A percentile compares a stretch with the other conserved stretches of the same genome.
These are phyloP conservation scores for Brachypodium distachyon DNA, from an alignment of 202 grass and related monocot genomes.

Conservation along the genomic window DNA sequence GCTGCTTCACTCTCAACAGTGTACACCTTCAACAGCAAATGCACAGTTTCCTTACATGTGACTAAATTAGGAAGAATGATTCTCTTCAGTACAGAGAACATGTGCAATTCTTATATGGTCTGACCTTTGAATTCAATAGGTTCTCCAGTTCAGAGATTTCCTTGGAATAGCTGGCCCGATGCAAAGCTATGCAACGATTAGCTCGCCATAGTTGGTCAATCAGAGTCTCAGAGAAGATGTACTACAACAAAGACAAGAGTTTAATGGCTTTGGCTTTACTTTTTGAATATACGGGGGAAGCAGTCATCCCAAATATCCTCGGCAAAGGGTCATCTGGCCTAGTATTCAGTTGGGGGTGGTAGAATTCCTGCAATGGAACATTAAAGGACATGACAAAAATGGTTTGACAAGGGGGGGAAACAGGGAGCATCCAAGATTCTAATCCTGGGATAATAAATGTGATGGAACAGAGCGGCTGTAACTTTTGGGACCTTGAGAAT, in stretches of 20 bases:
- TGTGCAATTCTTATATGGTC: background rate
- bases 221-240: background rate
- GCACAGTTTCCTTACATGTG: background rate
- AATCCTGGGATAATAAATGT: background rate
- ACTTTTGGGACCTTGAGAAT: constrained; percentile 48
- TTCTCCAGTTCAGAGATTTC: constrained; percentile 49
- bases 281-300: constrained; percentile 54
- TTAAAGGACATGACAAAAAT: constrained; percentile 4
- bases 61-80: background rate
- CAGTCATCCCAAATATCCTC: constrained; percentile 83
- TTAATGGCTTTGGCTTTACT: constrained; percentile 10
- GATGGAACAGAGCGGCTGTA: background rate
- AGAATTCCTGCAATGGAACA: constrained; percentile 50
- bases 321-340: constrained; percentile 33
- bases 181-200: constrained; percentile 18
- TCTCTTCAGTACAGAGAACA: background rate
- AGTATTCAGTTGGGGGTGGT: constrained; percentile 46
- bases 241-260: background rate
- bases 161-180: background rate
- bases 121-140: constrained; percentile 75
- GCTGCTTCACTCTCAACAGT: constrained; percentile 58
- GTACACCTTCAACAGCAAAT: constrained; percentile 63
- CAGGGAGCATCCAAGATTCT: background rate
- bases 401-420: background rate
- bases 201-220: background rate